Base-by-base conservation (phyloP, 345 rosid species). In the Microthlaspi erraticum region DNA sequence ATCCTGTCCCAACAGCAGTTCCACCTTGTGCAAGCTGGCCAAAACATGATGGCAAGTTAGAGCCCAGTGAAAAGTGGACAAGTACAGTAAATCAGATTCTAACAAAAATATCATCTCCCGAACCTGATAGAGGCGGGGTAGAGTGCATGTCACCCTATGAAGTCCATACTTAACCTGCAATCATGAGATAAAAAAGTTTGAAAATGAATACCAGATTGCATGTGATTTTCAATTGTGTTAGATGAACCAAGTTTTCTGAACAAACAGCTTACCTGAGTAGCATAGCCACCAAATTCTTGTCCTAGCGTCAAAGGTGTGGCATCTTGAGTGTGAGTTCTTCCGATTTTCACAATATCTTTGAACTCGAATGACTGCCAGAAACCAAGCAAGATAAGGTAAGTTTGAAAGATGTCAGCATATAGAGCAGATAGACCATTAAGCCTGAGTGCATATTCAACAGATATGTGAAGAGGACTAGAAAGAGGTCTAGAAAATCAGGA, bases 11-110 rank as follows among this genome's bases (percentile, higher is more conserved):
- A 32, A 94, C 99, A 51, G 99, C 99, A 78, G 99, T 94, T 73
- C 97, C 97, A 76, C 99, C 99, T 78, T 94, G 99, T 64, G 99
- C 99, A 78, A 93, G 93, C 99, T 94, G 86, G 74, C 37, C 74
- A 81, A 81, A 77, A 80, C 33, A 53, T 57, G 58, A 61, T 48
- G 49, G 60, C 49, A 63, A 57, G 72, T 91, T 77, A 89, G 80
- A 74, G 72, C 34, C 50, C 54, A 48, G 17, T 45, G 26, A 60
- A 55, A 41, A n/a, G 16, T 39, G 50, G 13, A 60, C 14, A 31
- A 60, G 60, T 44, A 52, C 3, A 78, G 29, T 39, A 67, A 59
- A 50, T 45, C 49, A 26, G 51, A 43, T 49, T 53, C 26, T 39
- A 10, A 10, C 29, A 75, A 74, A 59, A 29, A 33, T 20, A 56